Evolutionary conservation across 345 rosid genomes (phyloP).

Genomic region (Salix suchowensis): DNA sequence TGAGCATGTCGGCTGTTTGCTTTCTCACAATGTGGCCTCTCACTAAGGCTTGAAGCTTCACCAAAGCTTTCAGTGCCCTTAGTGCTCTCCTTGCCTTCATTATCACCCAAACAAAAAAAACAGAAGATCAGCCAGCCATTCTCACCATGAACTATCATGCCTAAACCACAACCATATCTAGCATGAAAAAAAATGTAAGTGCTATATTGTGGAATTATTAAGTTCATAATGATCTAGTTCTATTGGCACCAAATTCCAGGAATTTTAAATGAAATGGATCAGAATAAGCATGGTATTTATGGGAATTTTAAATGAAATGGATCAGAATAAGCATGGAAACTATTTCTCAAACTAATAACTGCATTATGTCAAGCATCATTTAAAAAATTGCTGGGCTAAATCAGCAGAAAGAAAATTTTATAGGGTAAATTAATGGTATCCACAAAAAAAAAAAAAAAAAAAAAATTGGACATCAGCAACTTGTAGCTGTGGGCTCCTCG

Average conservation of each 20-base stretch:
- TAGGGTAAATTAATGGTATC: neutral
- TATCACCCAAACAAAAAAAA: slow-evolving; percentile 1
- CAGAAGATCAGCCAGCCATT: neutral
- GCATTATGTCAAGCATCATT: neutral
- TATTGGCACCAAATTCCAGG: neutral
- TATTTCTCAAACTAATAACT: neutral
- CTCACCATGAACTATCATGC: neutral
- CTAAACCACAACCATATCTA: neutral
- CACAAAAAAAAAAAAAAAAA: neutral
- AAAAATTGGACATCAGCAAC: neutral
- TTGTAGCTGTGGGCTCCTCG: neutral
- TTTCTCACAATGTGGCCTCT: slow-evolving; percentile 36
- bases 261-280: neutral
- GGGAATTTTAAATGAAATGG: neutral
- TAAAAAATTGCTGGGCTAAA: neutral
- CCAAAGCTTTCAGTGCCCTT: slow-evolving; percentile 29
- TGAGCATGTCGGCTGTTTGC: slow-evolving; percentile 33
- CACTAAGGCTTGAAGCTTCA: slow-evolving; percentile 33
- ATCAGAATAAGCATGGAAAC: neutral
- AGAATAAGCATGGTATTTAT: neutral
- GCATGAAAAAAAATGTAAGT: neutral
- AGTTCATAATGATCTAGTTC: neutral
- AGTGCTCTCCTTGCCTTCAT: slow-evolving; percentile 35
- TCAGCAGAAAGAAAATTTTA: neutral
- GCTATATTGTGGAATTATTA: neutral